Base-by-base conservation (phyloP, 2,329 filamentous ascomycete genomes). In the Purpureocillium lavendulum region DNA sequence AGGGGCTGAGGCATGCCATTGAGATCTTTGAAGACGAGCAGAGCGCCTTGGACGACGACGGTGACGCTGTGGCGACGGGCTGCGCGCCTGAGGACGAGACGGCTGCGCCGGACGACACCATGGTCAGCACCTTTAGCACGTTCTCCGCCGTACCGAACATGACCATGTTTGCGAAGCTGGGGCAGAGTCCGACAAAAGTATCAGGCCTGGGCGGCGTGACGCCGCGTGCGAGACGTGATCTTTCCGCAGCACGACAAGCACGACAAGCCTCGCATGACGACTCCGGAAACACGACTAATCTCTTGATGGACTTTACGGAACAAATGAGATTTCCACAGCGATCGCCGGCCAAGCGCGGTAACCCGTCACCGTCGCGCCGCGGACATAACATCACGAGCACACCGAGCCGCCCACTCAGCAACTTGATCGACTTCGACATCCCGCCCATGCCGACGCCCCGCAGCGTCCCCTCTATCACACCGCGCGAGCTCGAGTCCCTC, bases 361-460 rank as follows among this genome's bases (percentile, higher is more conserved):
- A 45, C 29, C 41, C 54, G 28, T 58, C 58, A 6, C 55, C 59
- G 13, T 55, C 55, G n/a, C 56, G 51, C 42, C 53, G 56, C 6
- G 56, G 50, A 16, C 48, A 55, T 9, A 54, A 53, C 39, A 43
- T 54, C 1, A 42, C 53, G 12, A 60, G 59, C 6, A 77, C 75
- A 1, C 74, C 75, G 3, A 64, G 66, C 39, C 68, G 67, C 15
- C 64, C 61, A 34, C 79, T 85, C 49, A 71, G 79, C 28, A 86
- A 83, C 53, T 73, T 92, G 33, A 76, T 80, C n/a, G 72, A 76
- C 47, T 71, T 82, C 53, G 92, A 97, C 53, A 84, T 97, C 9
- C 88, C 89, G n/a, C 87, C 90, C 1, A 80, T 88, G 49, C 88
- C 90, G 2, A 97, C 92, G 1, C 92, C 92, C 12, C 81, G 90